These are phyloP conservation scores for Apiospora aurea DNA, from an alignment of 2,329 filamentous ascomycete species.

Conservation along the genomic window DNA sequence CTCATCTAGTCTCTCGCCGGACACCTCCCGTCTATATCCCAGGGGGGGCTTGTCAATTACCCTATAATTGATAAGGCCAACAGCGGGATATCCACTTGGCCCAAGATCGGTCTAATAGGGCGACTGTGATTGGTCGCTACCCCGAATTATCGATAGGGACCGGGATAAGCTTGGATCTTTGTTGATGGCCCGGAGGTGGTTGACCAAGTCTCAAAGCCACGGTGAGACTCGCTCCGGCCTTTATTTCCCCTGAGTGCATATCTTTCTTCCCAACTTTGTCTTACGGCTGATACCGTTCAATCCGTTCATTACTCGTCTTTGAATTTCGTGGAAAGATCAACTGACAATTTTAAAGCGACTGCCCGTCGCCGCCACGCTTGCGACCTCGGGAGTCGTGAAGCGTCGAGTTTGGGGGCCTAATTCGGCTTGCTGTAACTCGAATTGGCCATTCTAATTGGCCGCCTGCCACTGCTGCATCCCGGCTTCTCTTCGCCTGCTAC, in stretches of 20 bases:
- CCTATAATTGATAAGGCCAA: slow-evolving; percentile 8
- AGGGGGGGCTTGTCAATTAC: not conserved
- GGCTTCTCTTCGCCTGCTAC: not conserved
- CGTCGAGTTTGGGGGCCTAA: not conserved
- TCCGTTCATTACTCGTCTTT: not conserved
- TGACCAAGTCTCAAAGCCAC: not conserved
- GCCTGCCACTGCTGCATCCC: not conserved
- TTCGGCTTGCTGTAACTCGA: not conserved
- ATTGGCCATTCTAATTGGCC: slow-evolving; percentile 1
- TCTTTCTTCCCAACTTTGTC: not conserved
- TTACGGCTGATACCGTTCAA: not conserved
- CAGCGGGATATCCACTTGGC: not conserved
- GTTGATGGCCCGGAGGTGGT: not conserved
- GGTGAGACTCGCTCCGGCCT: not conserved
- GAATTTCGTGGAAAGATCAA: not conserved
- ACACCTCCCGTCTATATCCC: not conserved
- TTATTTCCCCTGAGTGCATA: not conserved
- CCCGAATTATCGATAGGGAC: slow-evolving; percentile 17
- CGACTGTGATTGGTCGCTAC: not conserved
- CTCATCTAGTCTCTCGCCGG: not conserved
- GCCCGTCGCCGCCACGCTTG: not conserved
- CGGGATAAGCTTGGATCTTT: slow-evolving; percentile 17
- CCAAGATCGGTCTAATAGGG: not conserved
- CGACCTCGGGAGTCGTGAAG: not conserved
- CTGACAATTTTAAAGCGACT: not conserved